phyloP scores from a whole-genome alignment of 176 grass and related monocot species.

The Bolboschoenus planiculmis region DNA sequence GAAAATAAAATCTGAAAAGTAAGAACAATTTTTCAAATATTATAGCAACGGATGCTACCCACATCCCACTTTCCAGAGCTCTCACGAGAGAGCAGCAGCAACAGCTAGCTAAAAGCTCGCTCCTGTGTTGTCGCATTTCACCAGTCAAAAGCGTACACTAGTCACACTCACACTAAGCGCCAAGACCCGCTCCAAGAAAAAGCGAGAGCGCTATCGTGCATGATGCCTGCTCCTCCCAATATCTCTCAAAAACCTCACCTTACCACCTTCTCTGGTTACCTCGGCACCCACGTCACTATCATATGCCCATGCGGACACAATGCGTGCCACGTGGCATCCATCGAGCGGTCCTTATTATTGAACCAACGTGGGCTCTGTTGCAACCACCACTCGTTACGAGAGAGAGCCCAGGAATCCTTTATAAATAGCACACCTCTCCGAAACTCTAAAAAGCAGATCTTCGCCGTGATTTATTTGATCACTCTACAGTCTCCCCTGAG shows the following conservation, averaged over 20 bases:
- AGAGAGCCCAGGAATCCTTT: neutral
- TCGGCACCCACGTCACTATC: neutral
- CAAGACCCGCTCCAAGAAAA: neutral
- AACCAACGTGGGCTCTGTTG: neutral
- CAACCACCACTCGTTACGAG: neutral
- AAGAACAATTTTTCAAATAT: too few relatives aligned
- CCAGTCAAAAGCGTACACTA: neutral
- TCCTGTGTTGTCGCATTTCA: neutral
- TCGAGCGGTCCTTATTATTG: neutral
- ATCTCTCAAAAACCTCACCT: too few relatives aligned
- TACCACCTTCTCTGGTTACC: neutral
- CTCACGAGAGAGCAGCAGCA: too few relatives aligned
- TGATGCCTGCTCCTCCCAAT: neutral
- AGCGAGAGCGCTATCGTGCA: neutral
- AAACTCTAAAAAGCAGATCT: neutral
- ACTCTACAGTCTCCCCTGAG: neutral
- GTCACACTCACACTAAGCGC: neutral
- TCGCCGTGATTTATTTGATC: neutral
- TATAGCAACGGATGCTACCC: too few relatives aligned
- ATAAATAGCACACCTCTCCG: neutral
- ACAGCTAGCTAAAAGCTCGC: too few relatives aligned
- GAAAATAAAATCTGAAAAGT: too few relatives aligned
- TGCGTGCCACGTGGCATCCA: neutral
- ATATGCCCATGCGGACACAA: neutral
- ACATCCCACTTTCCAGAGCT: too few relatives aligned